Base-by-base conservation (phyloP, 78 protist genomes). In the Cavenderia fasciculata region DNA sequence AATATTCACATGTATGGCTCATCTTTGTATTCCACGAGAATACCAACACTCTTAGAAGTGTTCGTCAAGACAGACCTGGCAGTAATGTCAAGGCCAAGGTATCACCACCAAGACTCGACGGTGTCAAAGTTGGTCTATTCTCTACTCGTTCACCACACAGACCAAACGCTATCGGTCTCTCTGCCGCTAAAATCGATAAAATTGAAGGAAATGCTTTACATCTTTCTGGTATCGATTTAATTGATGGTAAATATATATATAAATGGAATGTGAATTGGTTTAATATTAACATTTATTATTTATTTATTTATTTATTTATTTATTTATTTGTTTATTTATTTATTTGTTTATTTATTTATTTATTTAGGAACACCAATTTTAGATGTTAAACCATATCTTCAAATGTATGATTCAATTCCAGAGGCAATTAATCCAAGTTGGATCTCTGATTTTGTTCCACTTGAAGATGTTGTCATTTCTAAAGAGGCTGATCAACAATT, bases 1-100 rank as follows among this genome's bases (percentile, higher is more conserved):
- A 74, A 19, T 95, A 78, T 65, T 73, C 93, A 21, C 97, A 95
- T 78, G 79, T 92, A 47, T 95, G 97, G 97, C 74, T 95, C 40
- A 36, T 93, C 43, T 95, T 89, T 41, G 41, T 91, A 23, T 93
- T 90, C 73, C 79, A 86, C 29, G 87, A 78, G 31, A 92, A 92
- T 29, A 92, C 92, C 6, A 82, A 76, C 41, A 87, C 79, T 7
- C 74, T 87, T 10, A 40, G 90, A 40, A n/a, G 57, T 0, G 78
- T 82, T 23, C 34, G 90, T 41, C 44, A 33, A 16, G 90, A 82
- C 44, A 34, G 90, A 31, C 90, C 90, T 6, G 65, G 77, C 4
- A 74, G 61, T 61, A 79, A 72, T 41, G 93, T 87, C 0, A 87
- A 87, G 59, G 86, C 88, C 29, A 87, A 87, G 40, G 93, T 87